Conservation (phyloP, 1,139 yeast genomes). For the Geotrichum candidum region DNA sequence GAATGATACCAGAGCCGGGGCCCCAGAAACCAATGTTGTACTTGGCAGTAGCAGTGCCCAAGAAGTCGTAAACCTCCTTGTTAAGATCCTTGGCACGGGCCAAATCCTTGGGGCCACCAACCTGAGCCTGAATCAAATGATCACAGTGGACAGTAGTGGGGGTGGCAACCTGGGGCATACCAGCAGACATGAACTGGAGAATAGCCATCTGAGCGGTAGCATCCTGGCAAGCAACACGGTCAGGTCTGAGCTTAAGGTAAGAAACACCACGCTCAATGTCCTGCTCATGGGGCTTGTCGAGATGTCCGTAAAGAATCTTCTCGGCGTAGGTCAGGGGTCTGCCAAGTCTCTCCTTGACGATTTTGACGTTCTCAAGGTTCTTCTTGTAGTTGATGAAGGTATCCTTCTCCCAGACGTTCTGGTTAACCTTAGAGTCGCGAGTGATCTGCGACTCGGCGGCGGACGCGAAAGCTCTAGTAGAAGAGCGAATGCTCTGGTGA, state of each 20-base stretch:
- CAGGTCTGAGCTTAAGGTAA: constrained; percentile 90
- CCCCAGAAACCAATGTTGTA: constrained; percentile 98
- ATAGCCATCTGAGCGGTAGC: constrained; percentile 98
- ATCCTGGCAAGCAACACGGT: constrained; percentile 98
- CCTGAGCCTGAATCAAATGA: constrained; percentile 91
- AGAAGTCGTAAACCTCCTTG: constrained; percentile 88
- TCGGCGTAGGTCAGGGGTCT: constrained; percentile 98
- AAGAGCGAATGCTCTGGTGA: not conserved
- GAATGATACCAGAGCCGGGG: constrained; percentile 98
- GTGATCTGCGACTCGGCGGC: constrained; percentile 55
- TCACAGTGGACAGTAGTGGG: constrained; percentile 97
- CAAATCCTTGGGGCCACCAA: constrained; percentile 80
- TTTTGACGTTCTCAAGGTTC: constrained; percentile 66
- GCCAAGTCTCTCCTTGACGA: constrained; percentile 77
- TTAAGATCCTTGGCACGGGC: constrained; percentile 70
- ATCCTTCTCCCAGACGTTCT: constrained; percentile 81
- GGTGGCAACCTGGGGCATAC: constrained; percentile 75
- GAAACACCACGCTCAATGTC: constrained; percentile 96
- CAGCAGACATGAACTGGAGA: constrained; percentile 94
- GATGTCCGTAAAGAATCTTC: constrained; percentile 91
- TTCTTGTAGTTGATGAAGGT: constrained; percentile 53
- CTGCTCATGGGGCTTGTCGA: constrained; percentile 81
- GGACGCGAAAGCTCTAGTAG: constrained; percentile 62
- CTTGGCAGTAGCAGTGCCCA: constrained; percentile 82
- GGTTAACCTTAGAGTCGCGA: constrained; percentile 87